These are phyloP conservation scores for Pichia gijzeniarum DNA, from an alignment of 805 yeast species.

Conservation along the genomic window DNA sequence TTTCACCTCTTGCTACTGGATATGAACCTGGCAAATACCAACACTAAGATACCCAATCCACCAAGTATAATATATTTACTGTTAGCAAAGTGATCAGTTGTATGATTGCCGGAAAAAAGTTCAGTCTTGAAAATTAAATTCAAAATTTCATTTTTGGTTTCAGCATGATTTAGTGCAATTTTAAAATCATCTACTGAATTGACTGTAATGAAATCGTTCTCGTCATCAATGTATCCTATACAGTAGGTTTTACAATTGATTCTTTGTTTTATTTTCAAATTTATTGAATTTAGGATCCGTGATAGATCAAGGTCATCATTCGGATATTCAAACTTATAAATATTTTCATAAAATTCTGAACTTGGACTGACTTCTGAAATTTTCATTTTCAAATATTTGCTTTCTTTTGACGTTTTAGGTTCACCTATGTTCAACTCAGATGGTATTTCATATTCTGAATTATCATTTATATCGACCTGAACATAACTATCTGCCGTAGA, in stretches of 20 bases:
- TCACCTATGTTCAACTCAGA: no score
- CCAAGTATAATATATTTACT: neutral
- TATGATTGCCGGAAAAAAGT: neutral
- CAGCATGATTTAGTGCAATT: slow-evolving; percentile 16
- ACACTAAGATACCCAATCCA: slow-evolving; percentile 2
- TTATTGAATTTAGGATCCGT: neutral
- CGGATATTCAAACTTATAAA: slow-evolving; percentile 21
- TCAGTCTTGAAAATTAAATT: slow-evolving; percentile 14
- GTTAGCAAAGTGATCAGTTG: neutral
- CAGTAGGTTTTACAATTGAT: neutral
- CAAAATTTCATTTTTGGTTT: slow-evolving; percentile 2
- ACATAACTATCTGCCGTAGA: slow-evolving; percentile 7
- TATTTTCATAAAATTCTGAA: slow-evolving; percentile 18
- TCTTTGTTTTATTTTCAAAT: slow-evolving; percentile 13
- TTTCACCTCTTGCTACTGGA: neutral
- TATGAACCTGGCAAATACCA: neutral
- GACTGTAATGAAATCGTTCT: slow-evolving; percentile 31
- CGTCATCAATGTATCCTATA: slow-evolving; percentile 33
- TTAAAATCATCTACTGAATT: slow-evolving; percentile 32
- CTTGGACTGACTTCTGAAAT: slow-evolving; percentile 17
- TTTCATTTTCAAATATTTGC: slow-evolving; percentile 14
- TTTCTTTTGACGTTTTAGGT: slow-evolving; percentile 2
- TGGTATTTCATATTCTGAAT: no score
- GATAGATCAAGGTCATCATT: neutral
- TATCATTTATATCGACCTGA: neutral